Base-by-base conservation (phyloP, 805 yeast genomes). In the Candida chilensis region DNA sequence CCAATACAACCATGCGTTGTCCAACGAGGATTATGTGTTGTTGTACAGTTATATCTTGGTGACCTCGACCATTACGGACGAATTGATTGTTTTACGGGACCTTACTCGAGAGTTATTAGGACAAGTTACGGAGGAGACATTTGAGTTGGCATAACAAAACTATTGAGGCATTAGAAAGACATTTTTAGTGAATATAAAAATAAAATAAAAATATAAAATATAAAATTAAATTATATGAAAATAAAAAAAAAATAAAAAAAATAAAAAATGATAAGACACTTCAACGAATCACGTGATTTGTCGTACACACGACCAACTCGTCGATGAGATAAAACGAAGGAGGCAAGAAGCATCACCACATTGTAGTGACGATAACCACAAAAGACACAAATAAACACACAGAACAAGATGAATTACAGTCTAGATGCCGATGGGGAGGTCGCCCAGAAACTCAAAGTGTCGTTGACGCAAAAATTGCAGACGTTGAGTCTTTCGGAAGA, bases 41-140 rank as follows among this genome's bases (percentile, higher is more conserved):
- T 63, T 84, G 29, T 85, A 83, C 45, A 73, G 88, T 1, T 84
- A 83, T 49, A 67, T 78, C 28, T 60, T 84, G 48, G 88, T 81
- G 15, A 75, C 88, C 0, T 60, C 78, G 24, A 71, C 78, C 2
- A 73, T 84, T 26, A 66, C 79, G 4, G 70, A 71, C 25, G 86
- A 81, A 45, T 53, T 84, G 39, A 74, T 76, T 35, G 64, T 56
- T 27, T 67, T 85, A 20, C 64, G 78, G 27, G 57, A 51, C 1
- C 51, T 66, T 14, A 64, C 83, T 22, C 74, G 72, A 17, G 71
- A 67, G 3, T 50, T 84, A 5, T 74, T 71, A 46, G 94, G 92
- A 6, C 64, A 71, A 24, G 71, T 84, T 11, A 69, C 74, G 15
- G 80, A 73, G 36, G 85, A 79, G 29, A 54, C 73, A 8, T 64